These are phyloP conservation scores for slime mould (Dictyostelium discoideum) DNA, from an alignment of 78 protist genomes.

Conservation along the genomic window DNA sequence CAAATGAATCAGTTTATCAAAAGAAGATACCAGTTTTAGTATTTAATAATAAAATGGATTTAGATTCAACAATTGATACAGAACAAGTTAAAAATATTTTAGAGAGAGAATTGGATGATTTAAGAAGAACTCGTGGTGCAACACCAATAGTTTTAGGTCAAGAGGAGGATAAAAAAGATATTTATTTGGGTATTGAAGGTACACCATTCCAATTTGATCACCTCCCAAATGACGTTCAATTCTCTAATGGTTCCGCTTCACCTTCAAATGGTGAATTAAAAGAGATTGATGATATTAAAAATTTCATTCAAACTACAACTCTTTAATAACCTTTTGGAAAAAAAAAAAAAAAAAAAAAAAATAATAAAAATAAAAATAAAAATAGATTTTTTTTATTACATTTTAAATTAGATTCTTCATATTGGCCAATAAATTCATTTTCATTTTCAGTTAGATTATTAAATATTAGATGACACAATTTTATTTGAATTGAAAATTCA, in stretches of 20 bases:
- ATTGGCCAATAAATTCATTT: no score
- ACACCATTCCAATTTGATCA: constrained; percentile 74
- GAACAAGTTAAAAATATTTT: constrained; percentile 2
- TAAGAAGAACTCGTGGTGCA: constrained; percentile 71
- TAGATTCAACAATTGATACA: constrained; percentile 2
- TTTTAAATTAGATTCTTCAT: no score
- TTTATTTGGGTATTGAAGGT: constrained; percentile 67
- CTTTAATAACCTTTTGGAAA: no score
- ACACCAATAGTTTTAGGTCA: constrained; percentile 41
- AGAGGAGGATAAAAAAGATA: constrained; percentile 47
- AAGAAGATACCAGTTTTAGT: constrained; percentile 50
- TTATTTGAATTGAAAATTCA: no score
- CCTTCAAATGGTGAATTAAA: neutral
- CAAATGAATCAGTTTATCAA: constrained; percentile 17
- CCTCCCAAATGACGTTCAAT: constrained; percentile 37
- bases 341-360: no score
- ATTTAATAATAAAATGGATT: constrained; percentile 53
- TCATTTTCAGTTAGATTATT: no score
- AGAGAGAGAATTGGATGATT: constrained; percentile 67
- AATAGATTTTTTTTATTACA: no score
- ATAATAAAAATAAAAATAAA: no score
- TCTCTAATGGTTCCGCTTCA: constrained; percentile 34
- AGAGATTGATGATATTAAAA: constrained; percentile 1
- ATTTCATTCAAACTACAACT: neutral
- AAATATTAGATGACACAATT: no score